These are phyloP conservation scores for Penicillium sclerotigenum DNA, from an alignment of 2,329 filamentous ascomycete genomes.

Conservation along the genomic window DNA sequence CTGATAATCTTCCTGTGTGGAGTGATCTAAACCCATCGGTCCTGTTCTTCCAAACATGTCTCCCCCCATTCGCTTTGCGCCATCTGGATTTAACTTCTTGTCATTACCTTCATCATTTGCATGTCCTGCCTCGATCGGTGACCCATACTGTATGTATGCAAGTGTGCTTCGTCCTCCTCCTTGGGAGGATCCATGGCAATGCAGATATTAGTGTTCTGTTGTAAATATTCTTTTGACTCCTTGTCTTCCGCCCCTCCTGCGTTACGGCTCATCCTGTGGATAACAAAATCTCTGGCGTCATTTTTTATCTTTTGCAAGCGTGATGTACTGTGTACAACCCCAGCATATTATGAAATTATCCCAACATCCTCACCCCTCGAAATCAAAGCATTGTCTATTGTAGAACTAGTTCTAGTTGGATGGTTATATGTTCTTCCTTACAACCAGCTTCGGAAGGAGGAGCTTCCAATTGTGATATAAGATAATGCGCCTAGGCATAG, in stretches of 20 bases:
- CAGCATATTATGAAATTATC: conserved; percentile 12
- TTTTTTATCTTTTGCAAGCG: conserved; percentile 14
- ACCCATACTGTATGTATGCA: conserved; percentile 11
- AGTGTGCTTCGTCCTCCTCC: conserved; percentile 1
- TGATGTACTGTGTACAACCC: conserved; percentile 19
- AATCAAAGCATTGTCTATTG: neutral
- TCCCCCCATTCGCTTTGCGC: neutral
- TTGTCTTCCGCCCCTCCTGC: conserved; percentile 12
- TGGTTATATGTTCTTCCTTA: neutral
- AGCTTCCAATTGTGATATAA: too few relatives aligned
- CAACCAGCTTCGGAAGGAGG: too few relatives aligned
- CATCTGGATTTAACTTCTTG: neutral
- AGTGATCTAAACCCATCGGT: neutral
- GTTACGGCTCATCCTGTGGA: conserved; percentile 21
- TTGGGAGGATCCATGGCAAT: conserved; percentile 11
- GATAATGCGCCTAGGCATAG: too few relatives aligned
- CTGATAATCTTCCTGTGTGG: neutral
- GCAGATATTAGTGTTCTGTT: conserved; percentile 21
- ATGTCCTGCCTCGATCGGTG: neutral
- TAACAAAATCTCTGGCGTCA: conserved; percentile 17
- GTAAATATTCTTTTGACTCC: conserved; percentile 23
- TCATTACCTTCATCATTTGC: conserved; percentile 4
- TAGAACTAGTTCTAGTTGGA: neutral
- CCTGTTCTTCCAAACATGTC: neutral
- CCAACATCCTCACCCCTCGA: neutral